Evolutionary conservation across 495 filamentous ascomycete species (phyloP).

Genomic region (Trypethelium eluteriae): DNA sequence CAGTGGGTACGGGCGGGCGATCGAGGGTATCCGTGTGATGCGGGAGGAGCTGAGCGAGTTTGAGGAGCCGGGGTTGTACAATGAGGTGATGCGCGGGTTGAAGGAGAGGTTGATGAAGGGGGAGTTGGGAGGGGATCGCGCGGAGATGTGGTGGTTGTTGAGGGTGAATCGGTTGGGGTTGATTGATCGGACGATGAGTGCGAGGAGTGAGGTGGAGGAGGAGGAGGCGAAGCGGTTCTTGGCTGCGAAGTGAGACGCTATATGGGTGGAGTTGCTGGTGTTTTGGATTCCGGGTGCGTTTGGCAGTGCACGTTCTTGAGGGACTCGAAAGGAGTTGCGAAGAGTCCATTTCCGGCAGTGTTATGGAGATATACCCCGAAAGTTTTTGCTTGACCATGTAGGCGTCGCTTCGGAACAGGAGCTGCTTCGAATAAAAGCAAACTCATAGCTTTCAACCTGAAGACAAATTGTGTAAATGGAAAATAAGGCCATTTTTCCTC

Average conservation of each 20-base stretch:
- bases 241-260: background rate
- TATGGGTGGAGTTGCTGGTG: too few species aligned
- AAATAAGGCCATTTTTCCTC: too few species aligned
- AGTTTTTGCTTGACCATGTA: too few species aligned
- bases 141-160: slow-evolving; percentile 75
- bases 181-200: slow-evolving; percentile 55
- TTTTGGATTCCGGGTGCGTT: too few species aligned
- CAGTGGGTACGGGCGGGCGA: slow-evolving; percentile 61
- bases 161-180: slow-evolving; percentile 61
- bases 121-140: slow-evolving; percentile 71
- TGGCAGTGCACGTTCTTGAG: too few species aligned
- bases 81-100: slow-evolving; percentile 60
- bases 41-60: slow-evolving; percentile 66
- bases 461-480: too few species aligned
- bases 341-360: too few species aligned
- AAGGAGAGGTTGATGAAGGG: slow-evolving; percentile 64
- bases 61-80: slow-evolving; percentile 72
- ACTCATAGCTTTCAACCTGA: too few species aligned
- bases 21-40: slow-evolving; percentile 70
- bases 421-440: too few species aligned
- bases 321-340: too few species aligned
- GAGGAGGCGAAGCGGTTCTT: slow-evolving; percentile 59
- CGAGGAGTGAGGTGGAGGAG: slow-evolving; percentile 54
- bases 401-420: too few species aligned
- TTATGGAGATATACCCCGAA: too few species aligned